Conservation (phyloP, 768 basidiomycete species). For the Xanthoconium purpureum region DNA sequence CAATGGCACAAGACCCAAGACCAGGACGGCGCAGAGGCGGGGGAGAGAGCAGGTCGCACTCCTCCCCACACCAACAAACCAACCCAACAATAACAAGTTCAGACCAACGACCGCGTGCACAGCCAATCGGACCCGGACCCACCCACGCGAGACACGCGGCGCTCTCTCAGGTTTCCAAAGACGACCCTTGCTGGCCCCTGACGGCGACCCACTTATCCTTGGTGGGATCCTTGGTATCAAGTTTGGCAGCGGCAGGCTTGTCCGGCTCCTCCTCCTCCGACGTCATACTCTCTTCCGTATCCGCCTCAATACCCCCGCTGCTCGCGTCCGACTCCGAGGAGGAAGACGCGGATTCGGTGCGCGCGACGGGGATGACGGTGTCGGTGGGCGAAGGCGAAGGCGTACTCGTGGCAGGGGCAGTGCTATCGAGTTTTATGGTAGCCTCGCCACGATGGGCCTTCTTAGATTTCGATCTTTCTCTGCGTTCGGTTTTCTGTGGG, state of each 20-base stretch:
- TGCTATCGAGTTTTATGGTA: constrained; percentile 27
- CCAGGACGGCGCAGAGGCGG: neutral
- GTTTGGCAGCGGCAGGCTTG: constrained; percentile 30
- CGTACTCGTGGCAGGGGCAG: constrained; percentile 10
- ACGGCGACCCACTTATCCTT: constrained; percentile 80
- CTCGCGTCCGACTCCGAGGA: constrained; percentile 63
- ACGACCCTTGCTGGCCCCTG: constrained; percentile 43
- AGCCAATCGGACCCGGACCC: neutral
- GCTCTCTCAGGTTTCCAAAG: constrained; percentile 8
- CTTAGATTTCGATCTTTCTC: constrained; percentile 56
- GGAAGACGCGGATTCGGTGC: constrained; percentile 40
- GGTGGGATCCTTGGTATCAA: constrained; percentile 28
- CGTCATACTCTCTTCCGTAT: constrained; percentile 72
- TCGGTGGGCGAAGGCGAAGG: constrained; percentile 10
- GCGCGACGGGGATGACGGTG: constrained; percentile 19
- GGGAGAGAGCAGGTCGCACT: neutral
- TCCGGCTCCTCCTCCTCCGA: constrained; percentile 66
- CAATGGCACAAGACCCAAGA: constrained; percentile 20
- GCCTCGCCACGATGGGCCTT: constrained; percentile 39
- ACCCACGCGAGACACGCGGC: neutral
- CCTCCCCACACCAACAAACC: neutral
- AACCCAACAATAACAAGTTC: constrained; percentile 10
- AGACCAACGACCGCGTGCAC: constrained; percentile 4
- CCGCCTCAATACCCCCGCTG: constrained; percentile 63
- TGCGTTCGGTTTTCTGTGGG: constrained; percentile 51